Percentiles rank a stretch among this genome's conserved stretches.
These are phyloP conservation scores for Trametopsis cervina DNA, from an alignment of 768 basidiomycete species.

Conservation along the genomic window DNA sequence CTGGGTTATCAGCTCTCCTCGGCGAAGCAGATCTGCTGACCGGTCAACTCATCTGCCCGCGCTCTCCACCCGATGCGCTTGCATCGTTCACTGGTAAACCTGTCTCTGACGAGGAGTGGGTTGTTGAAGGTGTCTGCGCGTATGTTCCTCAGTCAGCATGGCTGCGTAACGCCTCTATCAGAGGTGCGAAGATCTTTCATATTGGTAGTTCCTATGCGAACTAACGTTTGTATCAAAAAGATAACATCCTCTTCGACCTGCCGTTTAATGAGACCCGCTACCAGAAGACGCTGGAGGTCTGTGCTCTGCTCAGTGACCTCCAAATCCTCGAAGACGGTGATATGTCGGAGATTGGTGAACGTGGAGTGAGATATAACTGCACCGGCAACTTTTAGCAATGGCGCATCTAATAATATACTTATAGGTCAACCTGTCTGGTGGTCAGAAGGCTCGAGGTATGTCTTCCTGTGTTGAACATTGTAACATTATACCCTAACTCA, in stretches of 20 bases:
- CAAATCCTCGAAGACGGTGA: constrained; percentile 85
- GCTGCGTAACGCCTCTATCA: constrained; percentile 69
- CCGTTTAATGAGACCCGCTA: constrained; percentile 74
- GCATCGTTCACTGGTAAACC: constrained; percentile 44
- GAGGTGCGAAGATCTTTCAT: constrained; percentile 25
- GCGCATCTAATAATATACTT: background rate
- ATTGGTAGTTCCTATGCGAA: background rate
- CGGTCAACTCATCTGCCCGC: constrained; percentile 77
- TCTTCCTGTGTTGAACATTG: background rate
- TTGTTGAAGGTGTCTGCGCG: constrained; percentile 71
- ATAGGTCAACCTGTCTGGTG: constrained; percentile 43
- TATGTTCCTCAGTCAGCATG: constrained; percentile 82
- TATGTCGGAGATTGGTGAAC: constrained; percentile 82
- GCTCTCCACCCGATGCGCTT: constrained; percentile 77
- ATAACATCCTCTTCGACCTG: constrained; percentile 76
- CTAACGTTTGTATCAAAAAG: constrained; percentile 23
- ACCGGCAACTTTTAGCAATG: background rate
- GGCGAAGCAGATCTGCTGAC: constrained; percentile 83
- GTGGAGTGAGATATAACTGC: constrained; percentile 47
- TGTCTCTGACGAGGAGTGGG: constrained; percentile 57
- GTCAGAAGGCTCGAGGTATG: constrained; percentile 49
- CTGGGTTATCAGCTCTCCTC: constrained; percentile 48
- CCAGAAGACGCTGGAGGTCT: constrained; percentile 67
- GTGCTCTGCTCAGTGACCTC: constrained; percentile 67
- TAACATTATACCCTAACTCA: background rate